Evolutionary conservation across 2,329 filamentous ascomycete species (phyloP), one percentile per base, ranked within the genome.

Genomic region (Phyllosticta paracitricarpa): DNA sequence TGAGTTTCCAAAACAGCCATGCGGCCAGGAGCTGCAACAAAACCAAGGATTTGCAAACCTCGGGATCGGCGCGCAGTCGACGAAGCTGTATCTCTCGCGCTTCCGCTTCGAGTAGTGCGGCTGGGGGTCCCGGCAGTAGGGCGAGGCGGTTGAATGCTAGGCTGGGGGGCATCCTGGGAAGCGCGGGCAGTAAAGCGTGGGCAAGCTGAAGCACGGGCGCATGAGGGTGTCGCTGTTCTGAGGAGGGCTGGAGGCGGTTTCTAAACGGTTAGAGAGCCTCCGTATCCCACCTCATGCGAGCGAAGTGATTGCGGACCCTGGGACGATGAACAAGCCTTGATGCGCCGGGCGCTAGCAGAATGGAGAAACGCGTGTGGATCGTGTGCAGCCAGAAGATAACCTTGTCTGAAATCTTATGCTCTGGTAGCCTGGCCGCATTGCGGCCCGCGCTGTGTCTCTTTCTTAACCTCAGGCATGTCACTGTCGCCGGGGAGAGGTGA

Each of bases 1-100:
- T 71, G 66, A 69, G 73, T 75, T 76, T 76, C 73, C 73, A 75
- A 75, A 74, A 71, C 70, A 68, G 65, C 67, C 64, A 67, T 64
- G 67, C 72, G 71, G 70, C 69, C 25, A 56, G 58, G 58, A 60
- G 58, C 35, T 60, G 58, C 58, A 60, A 60, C 57, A 61, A 55
- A 54, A 26, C 60, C 51, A 63, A 58, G 54, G 62, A 35, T 61
- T 63, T 57, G 54, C 48, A 64, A 63, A 64, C 61, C 52, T n/a
- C 52, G 54, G 33, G 52, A 63, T 63, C 62, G 53, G 54, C 58
- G 59, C n/a, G 9, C 22, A 56, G 35, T 35, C 30, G 58, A 52
- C 48, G 19, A 55, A 53, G 52, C 52, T 48, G 58, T 53, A 51
- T 60, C 58, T 60, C 53, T 51, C 33, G 40, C 58, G 40, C 58